phyloP scores from a whole-genome alignment of 345 rosid genomes.

The Iberis pinnata region DNA sequence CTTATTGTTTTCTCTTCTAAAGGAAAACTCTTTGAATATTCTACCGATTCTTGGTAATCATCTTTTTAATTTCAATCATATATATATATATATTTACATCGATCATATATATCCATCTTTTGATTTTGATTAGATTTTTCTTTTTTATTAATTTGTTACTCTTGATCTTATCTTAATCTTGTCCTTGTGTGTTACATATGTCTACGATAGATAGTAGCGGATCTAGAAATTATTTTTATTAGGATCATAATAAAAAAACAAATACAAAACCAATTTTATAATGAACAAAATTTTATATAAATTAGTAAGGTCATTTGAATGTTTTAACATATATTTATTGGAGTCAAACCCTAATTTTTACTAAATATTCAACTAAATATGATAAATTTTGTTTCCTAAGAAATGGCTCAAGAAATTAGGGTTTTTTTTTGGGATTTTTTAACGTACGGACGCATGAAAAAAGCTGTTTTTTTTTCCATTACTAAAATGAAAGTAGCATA shows the following conservation, averaged over 20 bases:
- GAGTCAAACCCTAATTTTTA: no score
- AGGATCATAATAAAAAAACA: no score
- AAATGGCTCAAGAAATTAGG: constrained; percentile 33
- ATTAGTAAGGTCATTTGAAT: no score
- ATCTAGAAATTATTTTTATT: no score
- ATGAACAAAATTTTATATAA: no score
- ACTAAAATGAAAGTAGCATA: constrained; percentile 21
- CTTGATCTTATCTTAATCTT: constrained; percentile 8
- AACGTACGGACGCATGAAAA: constrained; percentile 27
- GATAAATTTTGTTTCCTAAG: neutral
- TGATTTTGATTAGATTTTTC: neutral
- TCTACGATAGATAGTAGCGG: no score
- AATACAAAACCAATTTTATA: no score
- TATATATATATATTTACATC: constrained; percentile 11
- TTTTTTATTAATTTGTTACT: neutral
- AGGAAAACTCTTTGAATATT: constrained; percentile 78
- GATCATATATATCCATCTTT: constrained; percentile 19
- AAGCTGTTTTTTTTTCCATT: constrained; percentile 13
- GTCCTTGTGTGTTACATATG: neutral
- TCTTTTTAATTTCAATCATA: neutral
- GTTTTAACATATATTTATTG: no score
- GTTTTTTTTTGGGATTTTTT: constrained; percentile 21
- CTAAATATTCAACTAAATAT: no score
- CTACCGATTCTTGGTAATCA: constrained; percentile 58
- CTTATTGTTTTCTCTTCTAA: constrained; percentile 72